Conservation (phyloP, 306 rosid genomes). For the Erythrophleum fordii region DNA sequence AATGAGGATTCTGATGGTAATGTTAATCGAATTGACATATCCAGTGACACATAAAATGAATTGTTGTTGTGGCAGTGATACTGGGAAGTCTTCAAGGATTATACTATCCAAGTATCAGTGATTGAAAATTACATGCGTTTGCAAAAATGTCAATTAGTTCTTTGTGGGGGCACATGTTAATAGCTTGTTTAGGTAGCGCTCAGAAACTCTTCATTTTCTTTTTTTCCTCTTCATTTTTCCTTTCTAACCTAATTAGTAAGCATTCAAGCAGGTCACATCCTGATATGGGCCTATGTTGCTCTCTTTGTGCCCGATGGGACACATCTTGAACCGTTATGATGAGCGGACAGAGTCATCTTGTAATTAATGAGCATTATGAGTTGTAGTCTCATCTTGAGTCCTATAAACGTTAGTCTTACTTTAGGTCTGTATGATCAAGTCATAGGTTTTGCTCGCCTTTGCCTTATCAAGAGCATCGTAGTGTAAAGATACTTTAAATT, state of each 20-base stretch:
- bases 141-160: neutral
- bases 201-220: neutral
- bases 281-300: neutral
- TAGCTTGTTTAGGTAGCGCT: neutral
- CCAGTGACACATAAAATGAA: neutral
- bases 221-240: neutral
- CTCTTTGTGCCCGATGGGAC: neutral
- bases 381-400: neutral
- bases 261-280: neutral
- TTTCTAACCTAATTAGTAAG: neutral
- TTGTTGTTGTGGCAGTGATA: constrained; percentile 6
- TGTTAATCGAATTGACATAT: constrained; percentile 16
- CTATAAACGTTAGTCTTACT: neutral
- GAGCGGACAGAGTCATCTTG: neutral
- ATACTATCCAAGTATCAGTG: neutral
- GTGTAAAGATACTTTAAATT: neutral
- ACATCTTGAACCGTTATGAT: neutral
- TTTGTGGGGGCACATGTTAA: neutral
- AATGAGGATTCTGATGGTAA: constrained; percentile 42
- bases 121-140: neutral
- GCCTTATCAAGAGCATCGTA: neutral
- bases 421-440: neutral
- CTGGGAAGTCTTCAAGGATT: constrained; percentile 35
- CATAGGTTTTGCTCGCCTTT: neutral
- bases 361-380: neutral